Evolutionary conservation across 108 stramenopile genomes (phyloP).

Genomic region (Cyclotella sp.): DNA sequence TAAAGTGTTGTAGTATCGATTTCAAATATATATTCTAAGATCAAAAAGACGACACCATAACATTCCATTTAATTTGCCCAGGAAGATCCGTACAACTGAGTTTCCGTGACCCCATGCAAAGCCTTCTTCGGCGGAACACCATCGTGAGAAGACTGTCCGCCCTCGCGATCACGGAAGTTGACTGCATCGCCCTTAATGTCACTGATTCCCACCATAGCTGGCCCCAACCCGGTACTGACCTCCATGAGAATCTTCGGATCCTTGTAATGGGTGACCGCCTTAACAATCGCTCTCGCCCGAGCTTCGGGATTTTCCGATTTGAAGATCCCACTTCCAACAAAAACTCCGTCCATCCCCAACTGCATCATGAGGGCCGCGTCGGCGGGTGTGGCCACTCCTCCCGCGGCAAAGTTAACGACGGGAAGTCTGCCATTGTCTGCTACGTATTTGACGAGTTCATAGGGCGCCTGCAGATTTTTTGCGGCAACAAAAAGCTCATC

Average conservation of each 20-base stretch:
- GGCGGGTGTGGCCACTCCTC: conserved; percentile 98
- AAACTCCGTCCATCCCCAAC: conserved; percentile 98
- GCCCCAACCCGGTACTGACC: conserved; percentile 93
- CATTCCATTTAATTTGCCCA: conserved; percentile 56
- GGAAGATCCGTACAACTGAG: conserved; percentile 95
- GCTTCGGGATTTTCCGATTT: conserved; percentile 93
- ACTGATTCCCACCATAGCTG: conserved; percentile 97
- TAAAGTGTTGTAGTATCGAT: no score
- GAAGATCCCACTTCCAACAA: conserved; percentile 99
- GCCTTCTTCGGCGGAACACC: conserved; percentile 94
- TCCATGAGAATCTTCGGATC: conserved; percentile 98
- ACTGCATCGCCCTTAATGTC: conserved; percentile 96
- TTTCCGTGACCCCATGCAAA: conserved; percentile 89
- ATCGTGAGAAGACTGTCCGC: conserved; percentile 79
- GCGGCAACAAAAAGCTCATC: conserved; percentile 98
- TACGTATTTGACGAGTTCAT: conserved; percentile 92
- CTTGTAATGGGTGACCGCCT: conserved; percentile 96
- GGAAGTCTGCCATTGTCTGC: conserved; percentile 94
- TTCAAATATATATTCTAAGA: no score
- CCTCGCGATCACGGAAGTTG: conserved; percentile 99
- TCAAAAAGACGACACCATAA: background rate
- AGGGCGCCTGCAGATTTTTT: conserved; percentile 94
- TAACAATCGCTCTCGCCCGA: conserved; percentile 96
- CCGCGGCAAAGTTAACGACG: conserved; percentile 99
- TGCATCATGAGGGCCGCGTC: conserved; percentile 99